phyloP scores from a whole-genome alignment of 352 stramenopile species.

The Pythium chondricola region DNA sequence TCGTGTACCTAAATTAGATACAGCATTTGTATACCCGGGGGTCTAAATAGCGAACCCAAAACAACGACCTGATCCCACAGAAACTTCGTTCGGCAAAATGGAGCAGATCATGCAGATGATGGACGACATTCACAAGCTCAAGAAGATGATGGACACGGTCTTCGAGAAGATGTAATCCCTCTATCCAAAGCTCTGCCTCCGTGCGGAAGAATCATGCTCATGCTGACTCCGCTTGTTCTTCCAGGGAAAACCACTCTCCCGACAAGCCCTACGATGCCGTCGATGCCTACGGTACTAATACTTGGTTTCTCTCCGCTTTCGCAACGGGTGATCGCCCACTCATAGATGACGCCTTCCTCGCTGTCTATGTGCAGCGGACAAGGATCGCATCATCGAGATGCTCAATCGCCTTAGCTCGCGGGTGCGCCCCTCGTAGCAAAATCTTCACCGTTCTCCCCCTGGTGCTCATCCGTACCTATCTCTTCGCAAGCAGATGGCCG shows the following conservation, averaged over 20 bases:
- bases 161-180: slow-evolving; percentile 74
- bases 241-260: slow-evolving; percentile 47
- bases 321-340: not conserved
- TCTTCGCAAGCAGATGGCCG: slow-evolving; percentile 49
- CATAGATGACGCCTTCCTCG: not conserved
- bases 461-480: not conserved
- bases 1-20: too few species aligned
- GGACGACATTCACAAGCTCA: slow-evolving; percentile 89
- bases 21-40: too few species aligned
- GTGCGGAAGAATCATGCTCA: not conserved
- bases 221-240: not conserved
- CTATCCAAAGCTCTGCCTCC: not conserved
- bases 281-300: slow-evolving; percentile 77
- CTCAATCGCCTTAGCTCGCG: slow-evolving; percentile 82
- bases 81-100: slow-evolving; percentile 30
- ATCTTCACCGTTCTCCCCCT: too few species aligned
- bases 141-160: slow-evolving; percentile 87
- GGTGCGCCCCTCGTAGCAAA: slow-evolving; percentile 20
- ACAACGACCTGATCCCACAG: not conserved
- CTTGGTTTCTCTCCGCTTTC: not conserved
- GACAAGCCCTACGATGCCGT: slow-evolving; percentile 58
- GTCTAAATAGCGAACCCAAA: not conserved
- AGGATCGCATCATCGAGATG: slow-evolving; percentile 84
- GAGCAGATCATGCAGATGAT: slow-evolving; percentile 90
- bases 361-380: slow-evolving; percentile 81